Conservation (phyloP, 257 asterid species). For the Solanum pinnatisectum region DNA sequence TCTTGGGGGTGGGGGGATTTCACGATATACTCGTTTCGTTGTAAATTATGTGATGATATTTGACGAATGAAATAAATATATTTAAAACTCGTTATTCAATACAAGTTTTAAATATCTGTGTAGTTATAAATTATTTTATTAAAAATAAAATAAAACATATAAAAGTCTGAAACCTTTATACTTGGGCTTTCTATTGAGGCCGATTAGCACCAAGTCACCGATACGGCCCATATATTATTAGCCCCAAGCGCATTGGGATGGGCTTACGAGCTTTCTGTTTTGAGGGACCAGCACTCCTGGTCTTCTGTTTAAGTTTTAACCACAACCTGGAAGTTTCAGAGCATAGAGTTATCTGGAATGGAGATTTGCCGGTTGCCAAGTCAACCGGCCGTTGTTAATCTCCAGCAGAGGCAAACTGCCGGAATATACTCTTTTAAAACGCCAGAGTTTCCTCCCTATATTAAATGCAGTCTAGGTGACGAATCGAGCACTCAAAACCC, state of each 20-base stretch:
- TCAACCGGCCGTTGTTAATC: constrained; percentile 21
- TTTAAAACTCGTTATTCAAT: neutral
- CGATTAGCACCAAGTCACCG: neutral
- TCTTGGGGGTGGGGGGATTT: neutral
- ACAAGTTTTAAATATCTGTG: neutral
- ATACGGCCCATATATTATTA: neutral
- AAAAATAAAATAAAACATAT: neutral
- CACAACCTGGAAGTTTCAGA: neutral
- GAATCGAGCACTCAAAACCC: neutral
- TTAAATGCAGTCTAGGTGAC: constrained; percentile 22
- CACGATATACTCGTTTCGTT: neutral
- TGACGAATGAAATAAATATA: rapidly evolving
- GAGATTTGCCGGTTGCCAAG: constrained; percentile 15
- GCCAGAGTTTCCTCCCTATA: constrained; percentile 1
- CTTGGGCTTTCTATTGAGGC: neutral
- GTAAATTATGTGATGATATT: neutral
- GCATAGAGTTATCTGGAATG: constrained; percentile 13
- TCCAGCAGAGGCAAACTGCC: constrained; percentile 7
- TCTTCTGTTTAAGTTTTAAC: neutral
- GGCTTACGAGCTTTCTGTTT: neutral
- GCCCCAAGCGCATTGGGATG: neutral
- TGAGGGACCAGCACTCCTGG: neutral
- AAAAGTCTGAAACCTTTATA: neutral
- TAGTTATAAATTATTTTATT: neutral
- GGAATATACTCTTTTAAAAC: neutral